A percentile compares a stretch with the other conserved stretches of the same genome.
phyloP scores from a whole-genome alignment of 225 moss, liverwort and hornwort species.

The Pleurozium schreberi region DNA sequence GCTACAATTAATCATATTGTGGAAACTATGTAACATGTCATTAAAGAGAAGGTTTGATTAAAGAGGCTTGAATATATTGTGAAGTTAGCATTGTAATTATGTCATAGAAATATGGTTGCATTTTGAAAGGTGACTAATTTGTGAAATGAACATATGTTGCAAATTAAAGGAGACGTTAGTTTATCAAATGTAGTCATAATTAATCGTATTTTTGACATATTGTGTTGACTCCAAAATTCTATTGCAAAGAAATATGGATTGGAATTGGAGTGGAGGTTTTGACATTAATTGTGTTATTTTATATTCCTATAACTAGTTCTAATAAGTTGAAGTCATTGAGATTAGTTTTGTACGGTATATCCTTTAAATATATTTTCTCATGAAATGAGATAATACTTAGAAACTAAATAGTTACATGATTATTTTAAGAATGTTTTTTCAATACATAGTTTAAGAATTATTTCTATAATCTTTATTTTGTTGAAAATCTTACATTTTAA shows the following conservation, averaged over 20 bases:
- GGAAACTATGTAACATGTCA: too few species aligned
- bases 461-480: accelerated
- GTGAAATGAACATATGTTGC: neutral
- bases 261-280: neutral
- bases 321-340: neutral
- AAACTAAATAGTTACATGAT: accelerated
- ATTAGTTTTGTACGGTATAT: neutral
- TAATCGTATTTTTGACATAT: neutral
- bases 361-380: neutral
- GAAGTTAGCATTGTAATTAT: neutral
- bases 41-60: neutral
- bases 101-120: neutral
- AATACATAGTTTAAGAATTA: neutral
- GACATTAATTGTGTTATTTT: neutral
- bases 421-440: neutral
- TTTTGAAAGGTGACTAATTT: neutral
- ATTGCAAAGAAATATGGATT: neutral
- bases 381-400: neutral
- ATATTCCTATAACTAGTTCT: neutral
- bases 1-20: neutral
- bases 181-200: neutral
- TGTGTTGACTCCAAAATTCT: neutral
- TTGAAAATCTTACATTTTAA: neutral
- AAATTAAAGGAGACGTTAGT: accelerated
- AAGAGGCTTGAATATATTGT: neutral